phyloP scores from a whole-genome alignment of 352 stramenopile genomes.

The Pythium brachiatum region DNA sequence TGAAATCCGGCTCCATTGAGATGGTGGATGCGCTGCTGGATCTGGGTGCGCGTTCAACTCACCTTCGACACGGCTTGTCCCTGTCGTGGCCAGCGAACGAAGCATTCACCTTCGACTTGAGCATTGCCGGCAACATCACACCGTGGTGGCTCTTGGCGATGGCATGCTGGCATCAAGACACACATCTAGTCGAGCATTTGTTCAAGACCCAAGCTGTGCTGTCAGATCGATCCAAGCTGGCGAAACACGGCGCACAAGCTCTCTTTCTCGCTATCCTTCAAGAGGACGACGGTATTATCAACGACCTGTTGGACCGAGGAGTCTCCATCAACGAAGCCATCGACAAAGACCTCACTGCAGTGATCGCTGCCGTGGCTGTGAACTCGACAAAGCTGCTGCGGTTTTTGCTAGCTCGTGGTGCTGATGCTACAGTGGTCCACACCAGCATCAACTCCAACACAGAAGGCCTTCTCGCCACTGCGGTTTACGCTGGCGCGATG shows the following conservation, averaged over 20 bases:
- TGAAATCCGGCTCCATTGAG: too few species aligned
- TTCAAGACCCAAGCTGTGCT: not conserved
- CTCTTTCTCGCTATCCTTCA: not conserved
- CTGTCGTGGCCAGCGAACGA: not conserved
- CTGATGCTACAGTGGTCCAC: not conserved
- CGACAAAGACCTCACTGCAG: not conserved
- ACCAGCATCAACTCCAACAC: not conserved
- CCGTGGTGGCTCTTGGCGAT: not conserved
- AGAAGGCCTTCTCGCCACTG: not conserved
- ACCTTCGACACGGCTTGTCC: too few species aligned
- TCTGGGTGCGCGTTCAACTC: too few species aligned
- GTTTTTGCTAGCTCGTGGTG: not conserved
- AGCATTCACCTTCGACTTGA: not conserved
- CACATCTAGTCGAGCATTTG: not conserved
- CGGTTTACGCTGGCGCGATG: not conserved
- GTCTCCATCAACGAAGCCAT: not conserved
- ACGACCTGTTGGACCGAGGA: not conserved
- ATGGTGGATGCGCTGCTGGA: too few species aligned
- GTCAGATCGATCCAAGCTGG: not conserved
- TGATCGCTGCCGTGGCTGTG: not conserved
- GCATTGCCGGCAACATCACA: not conserved
- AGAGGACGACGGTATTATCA: not conserved
- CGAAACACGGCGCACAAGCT: not conserved
- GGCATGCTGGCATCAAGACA: not conserved
- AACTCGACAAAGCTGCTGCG: not conserved